Evolutionary conservation across 2,329 filamentous ascomycete genomes (phyloP).

Genomic region (Diaporthe destruens): DNA sequence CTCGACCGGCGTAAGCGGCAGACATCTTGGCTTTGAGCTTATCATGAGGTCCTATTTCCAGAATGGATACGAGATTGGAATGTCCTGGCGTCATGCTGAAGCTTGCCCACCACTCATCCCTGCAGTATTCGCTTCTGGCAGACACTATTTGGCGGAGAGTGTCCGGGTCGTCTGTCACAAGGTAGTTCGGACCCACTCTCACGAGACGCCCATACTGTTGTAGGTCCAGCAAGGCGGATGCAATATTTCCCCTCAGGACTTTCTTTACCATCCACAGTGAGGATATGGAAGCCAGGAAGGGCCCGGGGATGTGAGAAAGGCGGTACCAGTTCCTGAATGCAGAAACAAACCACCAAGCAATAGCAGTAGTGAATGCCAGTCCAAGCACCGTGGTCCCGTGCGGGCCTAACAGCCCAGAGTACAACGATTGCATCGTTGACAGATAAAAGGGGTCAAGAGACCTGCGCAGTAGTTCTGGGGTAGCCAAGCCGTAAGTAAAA

Average conservation of each 20-base stretch:
- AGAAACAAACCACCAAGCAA: background rate
- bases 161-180: conserved; percentile 18
- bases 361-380: background rate
- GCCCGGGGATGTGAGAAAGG: conserved; percentile 4
- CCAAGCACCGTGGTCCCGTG: background rate
- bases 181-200: conserved; percentile 18
- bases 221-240: background rate
- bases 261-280: conserved; percentile 14
- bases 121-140: conserved; percentile 17
- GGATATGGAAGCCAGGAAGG: background rate
- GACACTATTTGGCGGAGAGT: conserved; percentile 6
- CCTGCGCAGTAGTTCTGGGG: background rate
- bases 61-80: background rate
- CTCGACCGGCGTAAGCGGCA: conserved; percentile 3
- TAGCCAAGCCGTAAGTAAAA: background rate
- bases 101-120: conserved; percentile 8
- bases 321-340: background rate
- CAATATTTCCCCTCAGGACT: background rate
- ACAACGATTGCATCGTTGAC: background rate
- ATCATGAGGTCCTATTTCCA: conserved; percentile 18
- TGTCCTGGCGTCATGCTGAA: background rate
- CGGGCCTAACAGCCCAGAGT: background rate
- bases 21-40: conserved; percentile 17
- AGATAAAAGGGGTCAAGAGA: background rate
- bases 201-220: conserved; percentile 2